Evolutionary conservation across 192 early-diverging fungal genomes (phyloP), one percentile per base, ranked within the genome.

Genomic region (Podila epigama): DNA sequence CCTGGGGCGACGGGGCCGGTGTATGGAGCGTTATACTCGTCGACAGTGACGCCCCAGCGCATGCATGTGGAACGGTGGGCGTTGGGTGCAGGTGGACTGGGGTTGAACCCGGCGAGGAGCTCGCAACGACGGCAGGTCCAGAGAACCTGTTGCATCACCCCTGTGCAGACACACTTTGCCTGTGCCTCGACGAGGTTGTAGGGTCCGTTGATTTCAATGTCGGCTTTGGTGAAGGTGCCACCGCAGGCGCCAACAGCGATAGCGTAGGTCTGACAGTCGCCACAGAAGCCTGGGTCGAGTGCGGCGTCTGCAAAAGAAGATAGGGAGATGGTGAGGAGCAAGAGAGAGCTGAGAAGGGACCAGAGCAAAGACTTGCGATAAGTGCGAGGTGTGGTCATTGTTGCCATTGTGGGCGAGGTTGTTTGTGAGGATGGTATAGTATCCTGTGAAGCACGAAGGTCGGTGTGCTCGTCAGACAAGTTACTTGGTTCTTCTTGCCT

Each of bases 61-160:
- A 58, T 58, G 22, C 72, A 75, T 3, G 51, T 59, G 2, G 54
- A 58, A 32, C 66, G 72, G 48, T 63, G 63, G 27, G 12, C 18
- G 4, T 54, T 35, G 16, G 72, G 72, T 58, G 72, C 65, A 10
- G 55, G 65, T 0, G 59, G 28, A 2, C 54, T 6, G 32, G 41
- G 11, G 0, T 10, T 18, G 11, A 51, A 32, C 1, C 72, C 72
- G 0, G 65, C 72, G 28, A 63, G 29, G 12, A 52, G 22, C 22
- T 68, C 66, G 37, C 72, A 77, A 20, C 67, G 66, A 22, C 54
- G 57, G 29, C 72, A 77, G 27, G 58, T 77, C 72, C 72, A 77
- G 10, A 77, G 65, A 20, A 77, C 72, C 27, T 58, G 31, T 35
- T 67, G 72, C 52, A 77, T 67, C 22, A 68, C 54, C 0, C 29